Base-by-base conservation (phyloP, 768 basidiomycete species). In the Podaxis sp. region DNA sequence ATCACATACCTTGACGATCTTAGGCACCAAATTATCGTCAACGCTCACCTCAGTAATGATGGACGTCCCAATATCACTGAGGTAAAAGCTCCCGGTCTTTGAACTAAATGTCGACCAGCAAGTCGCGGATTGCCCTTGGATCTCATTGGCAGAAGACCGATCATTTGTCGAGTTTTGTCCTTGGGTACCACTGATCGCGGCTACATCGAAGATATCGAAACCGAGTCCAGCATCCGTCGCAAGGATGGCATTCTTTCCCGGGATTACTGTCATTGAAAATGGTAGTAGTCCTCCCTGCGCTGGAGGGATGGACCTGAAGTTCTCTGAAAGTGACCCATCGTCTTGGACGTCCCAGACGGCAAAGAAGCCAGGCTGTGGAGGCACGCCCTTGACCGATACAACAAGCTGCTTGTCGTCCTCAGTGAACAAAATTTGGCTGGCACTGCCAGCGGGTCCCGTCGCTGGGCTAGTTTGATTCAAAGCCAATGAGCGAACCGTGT, bases 391-490 rank as follows among this genome's bases (percentile, higher is more conserved):
- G 65, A 82, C 75, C 18, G 81, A 76, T 11, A 76, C 81, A 46
- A 82, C 67, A 38, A 83, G 72, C 61, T 77, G 70, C 27, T 64
- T 73, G 55, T 72, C 73, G 60, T 82, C 79, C 64, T 79, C 77
- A 21, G 69, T 73, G 72, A 83, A 83, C 40, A 81, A 63, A 61
- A 83, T 64, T 60, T 83, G 78, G 66, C 75, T 77, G 52, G 74
- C 71, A 18, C 73, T 74, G 47, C 77, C 78, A 1, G 78, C 72
- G 14, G 82, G 82, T 6, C 82, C 82, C 16, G 69, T 79, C 0
- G 82, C 76, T 44, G 80, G 80, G 14, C 80, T 80, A 7, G 82
- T 81, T 67, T 82, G 82, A 66, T 80, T 80, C 58, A 83, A 68
- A 35, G 69, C 68, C 32, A 82, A 71, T 16, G 76, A 68, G 46